A percentile compares a stretch with the other conserved stretches of the same genome.
Conservation (phyloP, 2,329 filamentous ascomycete genomes). For the Thielaviopsis euricoi region DNA sequence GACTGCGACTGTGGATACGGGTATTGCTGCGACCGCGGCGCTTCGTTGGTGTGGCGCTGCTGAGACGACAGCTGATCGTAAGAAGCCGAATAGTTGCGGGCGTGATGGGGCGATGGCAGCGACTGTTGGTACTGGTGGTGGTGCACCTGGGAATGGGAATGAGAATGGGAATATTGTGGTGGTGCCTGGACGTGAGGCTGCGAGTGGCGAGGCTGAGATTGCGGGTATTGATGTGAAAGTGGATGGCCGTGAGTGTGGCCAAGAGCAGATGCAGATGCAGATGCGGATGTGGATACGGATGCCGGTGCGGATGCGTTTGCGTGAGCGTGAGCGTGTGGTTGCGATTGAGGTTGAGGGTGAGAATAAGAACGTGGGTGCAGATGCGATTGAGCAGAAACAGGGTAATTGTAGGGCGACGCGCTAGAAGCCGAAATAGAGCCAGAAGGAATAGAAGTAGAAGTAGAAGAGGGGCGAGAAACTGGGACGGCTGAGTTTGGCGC, state of each 20-base stretch:
- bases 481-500: not conserved
- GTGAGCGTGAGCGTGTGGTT: no score
- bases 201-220: not conserved
- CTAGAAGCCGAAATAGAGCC: not conserved
- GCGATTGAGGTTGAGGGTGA: no score
- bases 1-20: constrained; percentile 13
- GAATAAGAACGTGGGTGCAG: no score
- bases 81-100: not conserved
- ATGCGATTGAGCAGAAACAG: not conserved
- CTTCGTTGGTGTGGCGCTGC: not conserved
- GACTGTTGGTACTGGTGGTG: not conserved
- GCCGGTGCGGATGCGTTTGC: no score
- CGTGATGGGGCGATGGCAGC: not conserved
- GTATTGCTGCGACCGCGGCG: not conserved
- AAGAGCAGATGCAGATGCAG: not conserved
- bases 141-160: not conserved
- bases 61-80: not conserved
- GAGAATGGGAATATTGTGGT: constrained; percentile 2
- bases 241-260: not conserved
- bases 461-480: not conserved
- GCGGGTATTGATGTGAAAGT: constrained; percentile 2
- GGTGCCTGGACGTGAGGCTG: constrained; percentile 6
- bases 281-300: not conserved
- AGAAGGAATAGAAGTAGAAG: not conserved
- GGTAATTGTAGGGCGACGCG: not conserved